These are phyloP conservation scores for Populus hybrid DNA, from an alignment of 441 rosid species.

Conservation along the genomic window DNA sequence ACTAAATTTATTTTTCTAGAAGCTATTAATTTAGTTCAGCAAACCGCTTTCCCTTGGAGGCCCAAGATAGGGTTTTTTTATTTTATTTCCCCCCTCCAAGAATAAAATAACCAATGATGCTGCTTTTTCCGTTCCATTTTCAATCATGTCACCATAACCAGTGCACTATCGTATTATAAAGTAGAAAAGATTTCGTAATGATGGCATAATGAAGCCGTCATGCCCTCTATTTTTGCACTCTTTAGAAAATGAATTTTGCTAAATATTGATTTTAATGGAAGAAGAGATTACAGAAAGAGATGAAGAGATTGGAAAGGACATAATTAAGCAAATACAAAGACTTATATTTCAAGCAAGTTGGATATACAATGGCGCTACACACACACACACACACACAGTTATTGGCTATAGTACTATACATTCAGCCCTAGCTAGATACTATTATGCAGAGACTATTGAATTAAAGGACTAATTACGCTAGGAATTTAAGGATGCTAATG, in stretches of 20 bases:
- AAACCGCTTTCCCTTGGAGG: too few species aligned
- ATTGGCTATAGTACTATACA: neutral
- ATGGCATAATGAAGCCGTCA: slow-evolving; percentile 9
- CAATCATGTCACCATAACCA: neutral
- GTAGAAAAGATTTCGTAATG: neutral
- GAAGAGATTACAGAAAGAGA: neutral
- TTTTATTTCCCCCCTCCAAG: too few species aligned
- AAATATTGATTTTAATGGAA: neutral
- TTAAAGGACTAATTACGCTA: neutral
- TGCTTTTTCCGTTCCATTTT: neutral
- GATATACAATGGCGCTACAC: neutral
- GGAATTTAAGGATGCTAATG: neutral
- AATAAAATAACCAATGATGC: too few species aligned
- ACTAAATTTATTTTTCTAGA: too few species aligned
- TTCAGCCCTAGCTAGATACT: neutral
- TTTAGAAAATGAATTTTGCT: neutral
- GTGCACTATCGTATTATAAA: neutral
- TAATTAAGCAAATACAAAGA: neutral
- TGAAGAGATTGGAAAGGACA: neutral
- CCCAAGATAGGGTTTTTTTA: too few species aligned
- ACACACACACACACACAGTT: too few species aligned
- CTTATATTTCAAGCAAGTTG: neutral
- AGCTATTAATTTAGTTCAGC: too few species aligned
- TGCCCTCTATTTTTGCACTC: neutral
- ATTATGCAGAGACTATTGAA: slow-evolving; percentile 5